Conservation (phyloP, 2,329 filamentous ascomycete species). For the Plenodomus lindquistii region DNA sequence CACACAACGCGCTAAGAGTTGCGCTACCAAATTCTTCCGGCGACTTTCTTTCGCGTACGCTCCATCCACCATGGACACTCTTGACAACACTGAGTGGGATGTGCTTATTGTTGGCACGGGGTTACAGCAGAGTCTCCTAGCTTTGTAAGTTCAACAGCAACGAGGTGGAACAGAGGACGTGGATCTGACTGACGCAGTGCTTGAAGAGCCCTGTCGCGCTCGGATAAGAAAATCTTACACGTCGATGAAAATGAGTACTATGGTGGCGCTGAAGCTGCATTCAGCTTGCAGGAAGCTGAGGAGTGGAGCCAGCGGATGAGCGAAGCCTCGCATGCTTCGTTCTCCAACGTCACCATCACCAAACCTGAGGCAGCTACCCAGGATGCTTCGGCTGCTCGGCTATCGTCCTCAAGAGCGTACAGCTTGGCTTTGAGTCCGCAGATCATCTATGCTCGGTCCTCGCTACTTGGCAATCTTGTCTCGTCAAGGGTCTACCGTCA, state of each 20-base stretch:
- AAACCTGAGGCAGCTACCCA: constrained; percentile 25
- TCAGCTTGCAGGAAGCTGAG: constrained; percentile 81
- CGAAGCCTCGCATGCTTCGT: constrained; percentile 24
- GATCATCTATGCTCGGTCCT: constrained; percentile 81
- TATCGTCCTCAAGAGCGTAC: constrained; percentile 73
- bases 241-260: constrained; percentile 88
- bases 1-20: constrained; percentile 30
- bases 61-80: constrained; percentile 50
- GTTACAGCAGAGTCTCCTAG: constrained; percentile 57
- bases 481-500: constrained; percentile 86
- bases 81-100: constrained; percentile 57
- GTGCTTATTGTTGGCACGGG: constrained; percentile 58
- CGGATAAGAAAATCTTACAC: constrained; percentile 87
- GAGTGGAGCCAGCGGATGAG: constrained; percentile 64
- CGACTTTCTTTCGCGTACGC: constrained; percentile 16
- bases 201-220: constrained; percentile 85
- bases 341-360: constrained; percentile 39
- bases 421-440: constrained; percentile 83
- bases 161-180: constrained; percentile 35
- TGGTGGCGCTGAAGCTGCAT: constrained; percentile 80
- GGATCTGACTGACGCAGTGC: constrained; percentile 72
- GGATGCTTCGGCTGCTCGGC: constrained; percentile 41
- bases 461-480: constrained; percentile 78
- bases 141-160: constrained; percentile 51
- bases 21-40: constrained; percentile 25